These are phyloP conservation scores for Letharia lupina DNA, from an alignment of 495 filamentous ascomycete genomes.

Conservation along the genomic window DNA sequence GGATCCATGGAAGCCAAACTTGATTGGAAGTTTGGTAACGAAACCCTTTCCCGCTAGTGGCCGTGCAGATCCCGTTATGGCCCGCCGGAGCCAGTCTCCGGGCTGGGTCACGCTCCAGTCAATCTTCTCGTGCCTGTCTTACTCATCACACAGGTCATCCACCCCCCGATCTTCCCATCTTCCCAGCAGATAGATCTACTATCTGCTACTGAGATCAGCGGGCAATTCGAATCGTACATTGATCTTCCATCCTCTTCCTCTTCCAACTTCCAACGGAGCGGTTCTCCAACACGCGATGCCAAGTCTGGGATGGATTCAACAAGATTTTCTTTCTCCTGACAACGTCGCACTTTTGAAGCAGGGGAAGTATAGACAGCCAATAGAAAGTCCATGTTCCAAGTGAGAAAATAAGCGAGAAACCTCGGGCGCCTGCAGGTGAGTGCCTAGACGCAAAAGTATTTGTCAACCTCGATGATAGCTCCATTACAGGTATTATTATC, in stretches of 20 bases:
- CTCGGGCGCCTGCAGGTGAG: conserved; percentile 1
- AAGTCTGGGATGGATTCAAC: neutral
- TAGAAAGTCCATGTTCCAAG: neutral
- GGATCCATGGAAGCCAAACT: neutral
- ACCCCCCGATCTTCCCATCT: neutral
- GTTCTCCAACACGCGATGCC: neutral
- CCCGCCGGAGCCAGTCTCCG: conserved; percentile 12
- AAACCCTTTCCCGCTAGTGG: conserved; percentile 17
- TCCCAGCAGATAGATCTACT: neutral
- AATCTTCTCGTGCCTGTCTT: neutral
- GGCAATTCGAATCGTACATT: conserved; percentile 10
- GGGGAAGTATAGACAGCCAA: neutral
- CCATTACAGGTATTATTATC: neutral
- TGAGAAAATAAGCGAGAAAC: neutral
- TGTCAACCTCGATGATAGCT: neutral
- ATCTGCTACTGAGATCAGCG: neutral
- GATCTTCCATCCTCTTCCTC: too few species aligned
- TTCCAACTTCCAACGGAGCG: neutral
- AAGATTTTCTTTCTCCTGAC: too few species aligned
- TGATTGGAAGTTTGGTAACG: conserved; percentile 18
- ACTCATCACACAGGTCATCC: neutral
- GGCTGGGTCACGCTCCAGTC: conserved; percentile 7
- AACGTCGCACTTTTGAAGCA: neutral
- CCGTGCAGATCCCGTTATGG: conserved; percentile 19
- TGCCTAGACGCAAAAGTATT: neutral